Evolutionary conservation across 768 basidiomycete species (phyloP).

Genomic region (Phlebiopsis gigantea): DNA sequence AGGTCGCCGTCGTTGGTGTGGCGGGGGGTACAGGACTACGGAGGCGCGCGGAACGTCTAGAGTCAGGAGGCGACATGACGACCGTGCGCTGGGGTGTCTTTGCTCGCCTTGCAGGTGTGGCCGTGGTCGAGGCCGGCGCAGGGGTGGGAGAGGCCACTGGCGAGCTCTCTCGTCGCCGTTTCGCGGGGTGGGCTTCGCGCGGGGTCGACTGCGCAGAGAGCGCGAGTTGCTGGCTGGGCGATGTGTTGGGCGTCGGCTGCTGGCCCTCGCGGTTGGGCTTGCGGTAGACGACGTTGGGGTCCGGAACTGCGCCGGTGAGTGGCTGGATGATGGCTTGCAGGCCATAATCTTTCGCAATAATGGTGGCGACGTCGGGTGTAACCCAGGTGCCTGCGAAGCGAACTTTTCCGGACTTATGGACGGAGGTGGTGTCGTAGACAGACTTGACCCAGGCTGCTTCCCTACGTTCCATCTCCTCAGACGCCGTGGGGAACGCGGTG

Average conservation of each 20-base stretch:
- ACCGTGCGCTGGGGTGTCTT: constrained; percentile 21
- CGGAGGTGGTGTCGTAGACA: constrained; percentile 66
- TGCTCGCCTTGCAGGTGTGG: constrained; percentile 10
- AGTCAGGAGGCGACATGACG: constrained; percentile 19
- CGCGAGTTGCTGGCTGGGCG: constrained; percentile 29
- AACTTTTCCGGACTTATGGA: constrained; percentile 56
- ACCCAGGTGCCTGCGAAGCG: constrained; percentile 93
- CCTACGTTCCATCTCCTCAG: constrained; percentile 67
- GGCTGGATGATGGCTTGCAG: constrained; percentile 56
- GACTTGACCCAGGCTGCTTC: constrained; percentile 85
- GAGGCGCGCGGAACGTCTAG: constrained; percentile 39
- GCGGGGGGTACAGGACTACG: constrained; percentile 31
- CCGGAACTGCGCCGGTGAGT: constrained; percentile 69
- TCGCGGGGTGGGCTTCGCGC: constrained; percentile 44
- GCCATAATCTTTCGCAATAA: constrained; percentile 63
- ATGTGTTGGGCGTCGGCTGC: constrained; percentile 25
- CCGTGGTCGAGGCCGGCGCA: constrained; percentile 22
- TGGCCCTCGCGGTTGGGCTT: constrained; percentile 48
- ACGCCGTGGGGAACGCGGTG: constrained; percentile 83
- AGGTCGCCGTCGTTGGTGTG: constrained; percentile 29
- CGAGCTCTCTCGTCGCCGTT: constrained; percentile 63
- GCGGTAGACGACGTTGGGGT: constrained; percentile 74
- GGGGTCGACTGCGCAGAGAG: constrained; percentile 28
- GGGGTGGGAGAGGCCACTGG: constrained; percentile 24
- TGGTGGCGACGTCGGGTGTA: constrained; percentile 54